Evolutionary conservation across 768 basidiomycete species (phyloP).

Genomic region (Lentinula sp.): DNA sequence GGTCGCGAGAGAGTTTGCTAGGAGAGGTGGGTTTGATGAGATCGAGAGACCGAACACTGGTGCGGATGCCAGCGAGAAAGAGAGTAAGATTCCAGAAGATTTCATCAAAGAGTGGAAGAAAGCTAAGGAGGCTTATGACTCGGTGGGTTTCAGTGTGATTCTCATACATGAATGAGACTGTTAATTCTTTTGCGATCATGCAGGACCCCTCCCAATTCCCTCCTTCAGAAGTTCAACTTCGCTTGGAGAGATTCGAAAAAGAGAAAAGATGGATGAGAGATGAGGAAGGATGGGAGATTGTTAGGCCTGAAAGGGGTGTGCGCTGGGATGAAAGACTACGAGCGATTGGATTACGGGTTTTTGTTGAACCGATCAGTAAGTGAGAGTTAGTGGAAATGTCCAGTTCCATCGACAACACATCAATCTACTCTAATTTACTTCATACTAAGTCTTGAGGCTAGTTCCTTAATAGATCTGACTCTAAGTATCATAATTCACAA

Average conservation of each 20-base stretch:
- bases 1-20: slow-evolving; percentile 69
- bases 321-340: slow-evolving; percentile 57
- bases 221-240: slow-evolving; percentile 82
- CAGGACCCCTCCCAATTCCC: slow-evolving; percentile 27
- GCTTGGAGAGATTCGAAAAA: slow-evolving; percentile 83
- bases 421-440: neutral
- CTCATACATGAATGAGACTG: neutral
- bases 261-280: slow-evolving; percentile 83
- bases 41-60: slow-evolving; percentile 60
- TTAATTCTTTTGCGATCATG: neutral
- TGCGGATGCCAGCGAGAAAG: slow-evolving; percentile 56
- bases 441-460: neutral
- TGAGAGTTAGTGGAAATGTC: neutral
- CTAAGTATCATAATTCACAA: no score
- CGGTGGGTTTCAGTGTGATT: neutral
- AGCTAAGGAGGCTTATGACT: neutral
- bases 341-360: neutral
- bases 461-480: no score
- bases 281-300: slow-evolving; percentile 71
- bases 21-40: slow-evolving; percentile 53
- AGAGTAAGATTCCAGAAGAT: neutral
- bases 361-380: neutral
- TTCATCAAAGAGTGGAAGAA: neutral
- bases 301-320: slow-evolving; percentile 55
- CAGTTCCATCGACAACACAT: neutral